Base-by-base conservation (phyloP, 2,329 filamentous ascomycete species). In the Macroventuria anomochaeta region DNA sequence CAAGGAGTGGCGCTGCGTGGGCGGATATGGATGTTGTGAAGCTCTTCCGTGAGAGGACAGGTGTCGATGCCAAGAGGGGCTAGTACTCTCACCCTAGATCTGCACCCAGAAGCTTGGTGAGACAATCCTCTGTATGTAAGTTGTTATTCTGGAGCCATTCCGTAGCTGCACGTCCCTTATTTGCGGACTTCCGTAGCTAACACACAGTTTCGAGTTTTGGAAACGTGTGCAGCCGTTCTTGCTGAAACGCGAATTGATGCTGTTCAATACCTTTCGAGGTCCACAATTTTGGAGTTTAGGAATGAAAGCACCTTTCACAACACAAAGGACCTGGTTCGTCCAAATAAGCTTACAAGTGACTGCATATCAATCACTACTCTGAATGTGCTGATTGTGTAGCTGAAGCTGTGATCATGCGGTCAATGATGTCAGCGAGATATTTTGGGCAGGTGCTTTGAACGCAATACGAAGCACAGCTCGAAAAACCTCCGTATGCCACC, bases 21-120 rank as follows among this genome's bases (percentile, higher is more conserved):
- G 58, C 58, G 58, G 53, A 46, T 56, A 62, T 59, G 58, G 58
- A 47, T 59, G 58, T 60, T 64, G 43, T 60, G 68, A 67, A 69
- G 62, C 56, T 68, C 56, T 58, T 62, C 46, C 58, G 56, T 55
- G 52, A 59, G 57, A 54, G 58, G 57, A 54, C 55, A 59, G 58
- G 51, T 61, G 49, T 56, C 58, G 51, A 51, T 59, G 54, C 49
- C 59, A 57, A 55, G 56, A 50, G 42, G 55, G 40, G 46, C 53
- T 55, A 55, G 46, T 42, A 46, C 28, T 51, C 31, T 46, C 41
- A 55, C 53, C 53, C 53, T 55, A 48, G 61, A 59, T 64, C 60
- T 66, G 64, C 62, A 53, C 39, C 52, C 48, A 57, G 55, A 46
- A 55, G 46, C 46, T 51, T 52, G 32, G 47, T 52, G 52, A 50